Base-by-base conservation (phyloP, 495 filamentous ascomycete genomes). In the Melanomma pulvis-pyrius region DNA sequence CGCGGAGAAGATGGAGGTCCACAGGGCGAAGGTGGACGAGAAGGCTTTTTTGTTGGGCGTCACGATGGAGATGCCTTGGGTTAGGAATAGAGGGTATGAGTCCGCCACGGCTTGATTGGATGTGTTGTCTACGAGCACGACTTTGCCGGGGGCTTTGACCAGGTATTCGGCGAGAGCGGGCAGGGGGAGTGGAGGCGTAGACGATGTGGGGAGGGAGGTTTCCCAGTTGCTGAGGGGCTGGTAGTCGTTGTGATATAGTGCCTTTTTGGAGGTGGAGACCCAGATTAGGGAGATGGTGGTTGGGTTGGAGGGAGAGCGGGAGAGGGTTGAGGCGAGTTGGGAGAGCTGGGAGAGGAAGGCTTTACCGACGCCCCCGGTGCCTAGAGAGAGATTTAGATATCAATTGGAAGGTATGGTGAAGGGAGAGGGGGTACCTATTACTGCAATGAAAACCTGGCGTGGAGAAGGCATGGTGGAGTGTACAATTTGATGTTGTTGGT, bases 31-130 rank as follows among this genome's bases (percentile, higher is more conserved):
- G 32, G 83, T 84, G 34, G 86, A 84, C 2, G 90, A 93, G 78
- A 98, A 98, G 4, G 89, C 93, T 77, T 98, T 97, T 81, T 98
- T 98, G 82, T 97, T 98, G 15, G 94, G 92, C 0, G 94, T 98
- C 32, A 97, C 92, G 74, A 98, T 85, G 70, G 84, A 90, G 78
- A 98, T 88, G 12, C 93, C 93, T 30, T 84, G 81, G 60, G 81
- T 80, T 61, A 98, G 83, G 75, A 93, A 89, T 21, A 79, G 67
- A 1, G 93, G 92, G 78, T 98, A 98, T 17, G 82, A 74, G 60
- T 87, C 80, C 1, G 93, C 94, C 11, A 98, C 80, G 48, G 85
- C 83, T 56, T 90, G 87, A 68, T 89, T 91, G 74, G 90, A 93
- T 60, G 94, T 98, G 80, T 97, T 97, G 82, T 98, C 94, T 59